Percentiles rank a stretch among this genome's conserved stretches.
Evolutionary conservation across 805 yeast genomes (phyloP).

Genomic region (Yamadazyma endophytica): DNA sequence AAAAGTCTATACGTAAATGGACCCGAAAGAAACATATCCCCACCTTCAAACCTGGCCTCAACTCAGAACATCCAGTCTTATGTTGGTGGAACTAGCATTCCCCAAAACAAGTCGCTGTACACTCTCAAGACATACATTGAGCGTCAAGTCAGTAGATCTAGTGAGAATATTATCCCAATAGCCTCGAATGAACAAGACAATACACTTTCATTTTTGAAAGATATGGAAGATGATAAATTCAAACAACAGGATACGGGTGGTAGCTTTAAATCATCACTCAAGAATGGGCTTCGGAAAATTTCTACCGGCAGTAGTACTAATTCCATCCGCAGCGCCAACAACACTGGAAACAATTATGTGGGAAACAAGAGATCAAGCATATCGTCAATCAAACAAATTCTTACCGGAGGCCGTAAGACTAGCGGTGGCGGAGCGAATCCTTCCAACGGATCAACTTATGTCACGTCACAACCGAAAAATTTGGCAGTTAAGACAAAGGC

Average conservation of each 20-base stretch:
- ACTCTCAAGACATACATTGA: conserved; percentile 31
- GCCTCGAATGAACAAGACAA: conserved; percentile 20
- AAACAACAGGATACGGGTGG: conserved; percentile 37
- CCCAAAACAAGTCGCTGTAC: conserved; percentile 15
- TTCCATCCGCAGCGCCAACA: conserved; percentile 11
- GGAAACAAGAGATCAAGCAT: conserved; percentile 22
- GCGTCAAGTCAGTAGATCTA: conserved; percentile 25
- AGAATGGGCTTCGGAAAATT: conserved; percentile 31
- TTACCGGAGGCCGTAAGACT: conserved; percentile 21
- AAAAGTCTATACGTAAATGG: conserved; percentile 5
- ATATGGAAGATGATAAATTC: conserved; percentile 21
- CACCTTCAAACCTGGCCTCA: no score
- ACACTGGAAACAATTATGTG: conserved; percentile 14
- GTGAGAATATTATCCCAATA: conserved; percentile 14
- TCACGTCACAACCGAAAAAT: background rate
- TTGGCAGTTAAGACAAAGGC: conserved; percentile 1
- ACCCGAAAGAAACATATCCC: conserved; percentile 6
- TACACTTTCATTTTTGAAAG: conserved; percentile 34
- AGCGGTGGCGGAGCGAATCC: conserved; percentile 7
- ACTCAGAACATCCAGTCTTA: no score
- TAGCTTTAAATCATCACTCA: conserved; percentile 27
- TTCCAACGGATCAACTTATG: no score
- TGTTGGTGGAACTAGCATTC: conserved; percentile 5
- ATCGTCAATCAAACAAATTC: conserved; percentile 24
- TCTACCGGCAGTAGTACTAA: conserved; percentile 33